Percentiles rank a stretch among this genome's conserved stretches.
Evolutionary conservation across 805 yeast species (phyloP).

Genomic region (Wickerhamomyces kurtzmanii): DNA sequence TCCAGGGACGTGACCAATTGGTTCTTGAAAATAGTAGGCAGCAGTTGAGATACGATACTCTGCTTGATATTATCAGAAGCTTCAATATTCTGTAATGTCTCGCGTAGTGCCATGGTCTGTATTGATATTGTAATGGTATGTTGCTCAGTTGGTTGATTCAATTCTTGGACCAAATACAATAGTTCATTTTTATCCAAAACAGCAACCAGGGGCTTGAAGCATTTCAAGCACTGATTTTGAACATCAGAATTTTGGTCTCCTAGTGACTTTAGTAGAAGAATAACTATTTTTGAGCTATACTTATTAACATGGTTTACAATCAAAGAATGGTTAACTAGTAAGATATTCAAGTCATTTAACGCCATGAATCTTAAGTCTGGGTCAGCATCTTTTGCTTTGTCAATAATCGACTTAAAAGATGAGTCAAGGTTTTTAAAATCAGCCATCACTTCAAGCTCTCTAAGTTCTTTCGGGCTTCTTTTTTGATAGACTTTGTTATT

Average conservation of each 20-base stretch:
- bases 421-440: slow-evolving; percentile 19
- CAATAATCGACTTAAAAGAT: slow-evolving; percentile 18
- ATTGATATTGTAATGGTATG: slow-evolving; percentile 18
- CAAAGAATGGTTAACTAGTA: slow-evolving; percentile 19
- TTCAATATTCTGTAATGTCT: slow-evolving; percentile 13
- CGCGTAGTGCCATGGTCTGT: slow-evolving; percentile 17
- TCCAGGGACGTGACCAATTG: slow-evolving; percentile 30
- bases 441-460: slow-evolving; percentile 11
- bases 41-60: slow-evolving; percentile 13
- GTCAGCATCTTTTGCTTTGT: slow-evolving; percentile 54
- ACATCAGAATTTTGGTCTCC: slow-evolving; percentile 63
- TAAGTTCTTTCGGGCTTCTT: slow-evolving; percentile 1
- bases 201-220: slow-evolving; percentile 30
- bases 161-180: slow-evolving; percentile 7
- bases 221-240: slow-evolving; percentile 61
- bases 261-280: slow-evolving; percentile 32
- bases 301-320: slow-evolving; percentile 17
- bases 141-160: slow-evolving; percentile 10
- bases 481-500: slow-evolving; percentile 3
- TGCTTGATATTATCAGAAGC: slow-evolving; percentile 12
- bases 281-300: slow-evolving; percentile 25
- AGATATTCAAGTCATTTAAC: slow-evolving; percentile 55
- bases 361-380: slow-evolving; percentile 86
- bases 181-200: slow-evolving; percentile 15
- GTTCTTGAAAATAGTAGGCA: slow-evolving; percentile 11